These are phyloP conservation scores for Myxozyma mucilagina DNA, from an alignment of 805 yeast species.

Conservation along the genomic window DNA sequence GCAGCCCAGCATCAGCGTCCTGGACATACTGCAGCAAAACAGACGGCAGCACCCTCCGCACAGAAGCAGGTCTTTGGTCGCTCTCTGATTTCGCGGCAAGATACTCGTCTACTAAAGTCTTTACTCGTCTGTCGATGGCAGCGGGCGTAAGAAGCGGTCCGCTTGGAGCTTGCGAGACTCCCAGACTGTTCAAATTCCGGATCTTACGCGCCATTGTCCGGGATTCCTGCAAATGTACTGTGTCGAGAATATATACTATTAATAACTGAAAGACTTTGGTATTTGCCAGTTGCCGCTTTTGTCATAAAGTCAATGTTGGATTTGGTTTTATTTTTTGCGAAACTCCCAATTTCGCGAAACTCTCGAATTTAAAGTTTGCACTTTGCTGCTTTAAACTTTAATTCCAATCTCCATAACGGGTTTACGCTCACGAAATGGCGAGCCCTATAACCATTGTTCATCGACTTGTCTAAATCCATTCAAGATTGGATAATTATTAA, in stretches of 20 bases:
- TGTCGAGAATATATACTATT: background rate
- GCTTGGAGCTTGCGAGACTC: background rate
- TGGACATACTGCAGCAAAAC: slow-evolving; percentile 42
- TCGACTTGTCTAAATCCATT: no score
- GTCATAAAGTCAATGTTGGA: background rate
- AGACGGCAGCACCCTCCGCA: slow-evolving; percentile 20
- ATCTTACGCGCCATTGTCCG: slow-evolving; percentile 16
- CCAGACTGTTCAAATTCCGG: slow-evolving; percentile 14
- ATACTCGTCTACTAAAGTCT: slow-evolving; percentile 36
- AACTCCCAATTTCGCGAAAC: background rate
- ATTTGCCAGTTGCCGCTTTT: no score
- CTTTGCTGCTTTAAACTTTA: background rate
- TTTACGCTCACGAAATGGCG: no score
- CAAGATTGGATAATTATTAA: no score
- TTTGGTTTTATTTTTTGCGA: background rate
- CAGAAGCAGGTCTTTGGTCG: background rate
- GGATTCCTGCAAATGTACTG: background rate
- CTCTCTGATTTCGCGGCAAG: slow-evolving; percentile 18
- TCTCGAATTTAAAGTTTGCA: background rate
- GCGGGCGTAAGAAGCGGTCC: slow-evolving; percentile 16
- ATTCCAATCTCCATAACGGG: background rate
- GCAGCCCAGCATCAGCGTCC: slow-evolving; percentile 62
- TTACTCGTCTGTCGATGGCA: slow-evolving; percentile 31
- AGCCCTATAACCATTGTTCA: no score
- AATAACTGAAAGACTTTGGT: no score